Conservation (phyloP, 2,329 filamentous ascomycete genomes). For the Ophiostoma triangulosporum region DNA sequence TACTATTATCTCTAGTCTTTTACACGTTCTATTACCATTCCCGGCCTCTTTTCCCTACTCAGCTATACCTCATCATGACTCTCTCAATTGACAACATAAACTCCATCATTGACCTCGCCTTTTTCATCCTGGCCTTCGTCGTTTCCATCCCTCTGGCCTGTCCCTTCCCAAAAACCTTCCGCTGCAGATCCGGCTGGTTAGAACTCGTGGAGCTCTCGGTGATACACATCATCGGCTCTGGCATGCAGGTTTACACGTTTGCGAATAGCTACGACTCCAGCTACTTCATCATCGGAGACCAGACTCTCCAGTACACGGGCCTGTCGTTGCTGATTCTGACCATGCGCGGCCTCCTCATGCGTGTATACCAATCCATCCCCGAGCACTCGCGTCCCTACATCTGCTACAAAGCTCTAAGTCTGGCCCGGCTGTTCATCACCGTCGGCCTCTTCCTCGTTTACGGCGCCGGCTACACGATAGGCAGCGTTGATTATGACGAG, state of each 20-base stretch:
- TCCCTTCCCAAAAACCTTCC: constrained; percentile 33
- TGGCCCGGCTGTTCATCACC: constrained; percentile 28
- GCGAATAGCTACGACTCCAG: constrained; percentile 24
- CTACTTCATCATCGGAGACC: constrained; percentile 26
- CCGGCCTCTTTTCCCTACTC: neutral
- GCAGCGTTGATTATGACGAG: constrained; percentile 16
- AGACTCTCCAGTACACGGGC: constrained; percentile 32
- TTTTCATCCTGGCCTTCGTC: constrained; percentile 26
- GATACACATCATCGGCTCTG: constrained; percentile 34
- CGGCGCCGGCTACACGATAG: constrained; percentile 28
- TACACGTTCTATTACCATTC: neutral
- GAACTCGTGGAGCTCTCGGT: constrained; percentile 39
- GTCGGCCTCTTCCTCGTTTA: constrained; percentile 32
- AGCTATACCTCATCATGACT: constrained; percentile 8
- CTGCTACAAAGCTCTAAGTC: constrained; percentile 19
- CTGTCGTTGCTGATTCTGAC: constrained; percentile 34
- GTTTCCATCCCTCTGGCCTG: constrained; percentile 24
- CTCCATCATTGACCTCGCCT: constrained; percentile 27
- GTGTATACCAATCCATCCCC: constrained; percentile 24
- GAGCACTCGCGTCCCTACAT: constrained; percentile 14
- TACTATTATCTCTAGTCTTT: too few relatives aligned
- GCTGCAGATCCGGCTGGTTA: constrained; percentile 35
- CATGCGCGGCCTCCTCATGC: constrained; percentile 29
- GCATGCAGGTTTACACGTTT: constrained; percentile 37
- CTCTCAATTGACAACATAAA: constrained; percentile 19